Conservation (phyloP, 805 yeast species). For the Candida piceae region DNA sequence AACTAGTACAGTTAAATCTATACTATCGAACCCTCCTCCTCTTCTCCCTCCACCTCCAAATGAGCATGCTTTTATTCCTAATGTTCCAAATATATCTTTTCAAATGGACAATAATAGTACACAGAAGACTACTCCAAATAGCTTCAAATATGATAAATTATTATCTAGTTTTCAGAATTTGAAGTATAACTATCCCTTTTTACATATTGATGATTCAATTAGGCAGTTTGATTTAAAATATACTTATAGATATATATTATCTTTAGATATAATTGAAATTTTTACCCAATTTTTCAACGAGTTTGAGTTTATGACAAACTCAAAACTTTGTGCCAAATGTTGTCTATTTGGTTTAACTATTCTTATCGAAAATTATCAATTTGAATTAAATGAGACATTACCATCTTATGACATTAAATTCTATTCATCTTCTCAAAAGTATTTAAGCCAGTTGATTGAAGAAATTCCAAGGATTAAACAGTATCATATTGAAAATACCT, state of each 20-base stretch:
- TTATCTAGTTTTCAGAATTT: constrained; percentile 10
- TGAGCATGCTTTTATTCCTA: neutral
- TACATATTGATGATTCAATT: constrained; percentile 8
- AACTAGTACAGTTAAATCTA: constrained; percentile 11
- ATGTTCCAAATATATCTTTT: too few relatives aligned
- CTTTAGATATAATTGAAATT: constrained; percentile 7
- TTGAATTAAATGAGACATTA: constrained; percentile 8
- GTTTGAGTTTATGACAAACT: constrained; percentile 1
- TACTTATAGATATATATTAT: constrained; percentile 12
- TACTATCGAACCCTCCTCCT: constrained; percentile 5
- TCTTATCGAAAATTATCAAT: constrained; percentile 14
- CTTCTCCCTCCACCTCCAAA: neutral
- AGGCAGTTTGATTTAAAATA: constrained; percentile 6
- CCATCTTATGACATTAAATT: constrained; percentile 14
- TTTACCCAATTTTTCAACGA: constrained; percentile 6
- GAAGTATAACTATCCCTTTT: constrained; percentile 6
- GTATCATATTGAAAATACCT: constrained; percentile 17
- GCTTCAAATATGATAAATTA: neutral
- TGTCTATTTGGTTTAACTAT: constrained; percentile 13
- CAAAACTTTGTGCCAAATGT: constrained; percentile 7
- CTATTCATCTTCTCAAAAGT: constrained; percentile 3
- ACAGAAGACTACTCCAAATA: too few relatives aligned
- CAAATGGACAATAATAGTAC: too few relatives aligned
- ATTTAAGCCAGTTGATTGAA: constrained; percentile 6
- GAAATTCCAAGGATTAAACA: constrained; percentile 13